A percentile compares a stretch with the other conserved stretches of the same genome.
Conservation (phyloP, 169 alveolate genomes). For the Plasmodium billcollinsi region DNA sequence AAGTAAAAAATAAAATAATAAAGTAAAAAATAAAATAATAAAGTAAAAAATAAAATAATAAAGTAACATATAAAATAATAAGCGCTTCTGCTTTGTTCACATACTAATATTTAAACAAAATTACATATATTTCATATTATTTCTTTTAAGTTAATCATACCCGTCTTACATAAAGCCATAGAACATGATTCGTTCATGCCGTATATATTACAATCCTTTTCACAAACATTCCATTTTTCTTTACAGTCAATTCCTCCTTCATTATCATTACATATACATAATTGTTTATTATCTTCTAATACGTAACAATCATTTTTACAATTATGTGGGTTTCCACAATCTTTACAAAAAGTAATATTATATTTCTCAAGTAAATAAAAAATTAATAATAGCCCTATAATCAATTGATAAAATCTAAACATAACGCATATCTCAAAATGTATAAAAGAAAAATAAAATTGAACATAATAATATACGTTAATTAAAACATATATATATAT, state of each 20-base stretch:
- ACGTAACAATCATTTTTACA: conserved; percentile 52
- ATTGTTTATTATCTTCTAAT: conserved; percentile 15
- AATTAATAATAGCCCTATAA: conserved; percentile 17
- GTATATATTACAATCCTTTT: conserved; percentile 54
- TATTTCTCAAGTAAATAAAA: conserved; percentile 23
- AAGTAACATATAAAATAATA: too few species aligned
- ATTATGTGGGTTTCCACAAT: conserved; percentile 33
- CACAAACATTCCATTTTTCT: conserved; percentile 72
- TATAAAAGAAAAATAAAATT: background rate
- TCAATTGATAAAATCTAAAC: conserved; percentile 20
- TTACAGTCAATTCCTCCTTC: conserved; percentile 63
- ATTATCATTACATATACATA: conserved; percentile 68
- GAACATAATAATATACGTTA: background rate
- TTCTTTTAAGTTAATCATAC: background rate
- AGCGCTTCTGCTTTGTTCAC: too few species aligned
- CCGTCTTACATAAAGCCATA: conserved; percentile 48
- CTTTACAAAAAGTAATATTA: conserved; percentile 4
- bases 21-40: background rate
- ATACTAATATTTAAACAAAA: background rate
- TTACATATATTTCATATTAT: background rate
- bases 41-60: too few species aligned
- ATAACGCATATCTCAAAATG: conserved; percentile 19
- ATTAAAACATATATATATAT: background rate
- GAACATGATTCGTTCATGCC: conserved; percentile 42
- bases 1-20: too few species aligned